These are phyloP conservation scores for Linum tenue DNA, from an alignment of 345 rosid species.

Conservation along the genomic window DNA sequence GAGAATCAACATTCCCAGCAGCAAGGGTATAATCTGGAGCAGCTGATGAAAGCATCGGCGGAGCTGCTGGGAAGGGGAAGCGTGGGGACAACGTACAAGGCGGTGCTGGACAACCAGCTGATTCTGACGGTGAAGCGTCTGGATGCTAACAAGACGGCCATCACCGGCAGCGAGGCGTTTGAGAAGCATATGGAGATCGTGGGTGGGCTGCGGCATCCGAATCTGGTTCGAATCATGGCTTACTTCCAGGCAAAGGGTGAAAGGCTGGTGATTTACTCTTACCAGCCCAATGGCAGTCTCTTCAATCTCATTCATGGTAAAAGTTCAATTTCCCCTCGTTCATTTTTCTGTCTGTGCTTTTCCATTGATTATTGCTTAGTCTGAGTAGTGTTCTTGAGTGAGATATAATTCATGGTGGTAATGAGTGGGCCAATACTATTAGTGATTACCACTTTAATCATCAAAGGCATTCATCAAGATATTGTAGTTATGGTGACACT, in stretches of 20 bases:
- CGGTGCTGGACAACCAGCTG: slow-evolving; percentile 62
- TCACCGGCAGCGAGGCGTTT: slow-evolving; percentile 52
- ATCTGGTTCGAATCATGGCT: slow-evolving; percentile 66
- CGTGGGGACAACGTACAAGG: slow-evolving; percentile 77
- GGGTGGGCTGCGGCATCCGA: slow-evolving; percentile 56
- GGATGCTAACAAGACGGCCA: slow-evolving; percentile 60
- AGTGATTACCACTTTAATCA: too few species aligned
- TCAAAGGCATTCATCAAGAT: too few species aligned
- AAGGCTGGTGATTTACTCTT: slow-evolving; percentile 72
- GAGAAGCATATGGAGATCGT: slow-evolving; percentile 71
- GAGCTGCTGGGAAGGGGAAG: slow-evolving; percentile 88
- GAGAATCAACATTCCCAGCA: background rate
- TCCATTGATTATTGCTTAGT: background rate
- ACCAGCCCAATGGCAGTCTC: slow-evolving; percentile 85
- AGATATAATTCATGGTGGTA: too few species aligned
- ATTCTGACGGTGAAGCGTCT: slow-evolving; percentile 79
- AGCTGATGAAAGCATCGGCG: slow-evolving; percentile 87
- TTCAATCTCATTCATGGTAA: slow-evolving; percentile 88
- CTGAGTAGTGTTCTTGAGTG: too few species aligned
- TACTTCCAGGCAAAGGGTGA: slow-evolving; percentile 83
- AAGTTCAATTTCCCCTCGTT: background rate
- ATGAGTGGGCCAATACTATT: too few species aligned
- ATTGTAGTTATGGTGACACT: too few species aligned
- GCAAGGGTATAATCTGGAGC: slow-evolving; percentile 55
- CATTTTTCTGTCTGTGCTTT: background rate